Evolutionary conservation across 805 yeast species (phyloP).

Genomic region (Blastobotrys parvus): DNA sequence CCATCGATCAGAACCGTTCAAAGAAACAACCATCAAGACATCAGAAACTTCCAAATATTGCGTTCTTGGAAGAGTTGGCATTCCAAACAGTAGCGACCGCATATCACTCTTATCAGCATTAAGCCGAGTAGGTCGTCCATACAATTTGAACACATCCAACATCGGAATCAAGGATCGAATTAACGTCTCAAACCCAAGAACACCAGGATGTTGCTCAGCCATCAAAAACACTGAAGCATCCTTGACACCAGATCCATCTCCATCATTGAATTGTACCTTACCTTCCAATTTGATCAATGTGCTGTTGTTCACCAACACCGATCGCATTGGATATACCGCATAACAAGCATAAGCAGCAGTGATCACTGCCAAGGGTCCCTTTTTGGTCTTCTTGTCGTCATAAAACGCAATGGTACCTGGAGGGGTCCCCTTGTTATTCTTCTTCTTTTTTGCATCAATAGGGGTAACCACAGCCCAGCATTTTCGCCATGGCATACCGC

Average conservation of each 20-base stretch:
- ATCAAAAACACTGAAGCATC: constrained; percentile 64
- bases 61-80: constrained; percentile 73
- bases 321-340: constrained; percentile 89
- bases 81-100: constrained; percentile 63
- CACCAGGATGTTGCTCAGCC: constrained; percentile 81
- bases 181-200: constrained; percentile 75
- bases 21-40: constrained; percentile 34
- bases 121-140: constrained; percentile 73
- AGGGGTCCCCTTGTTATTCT: constrained; percentile 30
- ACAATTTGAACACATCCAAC: constrained; percentile 66
- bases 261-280: constrained; percentile 37
- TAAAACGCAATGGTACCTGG: constrained; percentile 68
- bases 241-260: constrained; percentile 32
- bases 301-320: constrained; percentile 70
- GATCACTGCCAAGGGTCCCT: constrained; percentile 70
- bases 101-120: constrained; percentile 64
- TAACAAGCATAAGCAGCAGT: constrained; percentile 61
- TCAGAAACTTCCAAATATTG: constrained; percentile 65
- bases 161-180: constrained; percentile 70
- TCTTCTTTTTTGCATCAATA: constrained; percentile 35
- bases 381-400: constrained; percentile 61
- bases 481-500: constrained; percentile 97
- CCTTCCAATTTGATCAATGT: constrained; percentile 90
- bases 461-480: constrained; percentile 82
- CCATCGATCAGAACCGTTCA: constrained; percentile 41